Evolutionary conservation across 2,329 filamentous ascomycete genomes (phyloP).

Genomic region (Onygena corvina): DNA sequence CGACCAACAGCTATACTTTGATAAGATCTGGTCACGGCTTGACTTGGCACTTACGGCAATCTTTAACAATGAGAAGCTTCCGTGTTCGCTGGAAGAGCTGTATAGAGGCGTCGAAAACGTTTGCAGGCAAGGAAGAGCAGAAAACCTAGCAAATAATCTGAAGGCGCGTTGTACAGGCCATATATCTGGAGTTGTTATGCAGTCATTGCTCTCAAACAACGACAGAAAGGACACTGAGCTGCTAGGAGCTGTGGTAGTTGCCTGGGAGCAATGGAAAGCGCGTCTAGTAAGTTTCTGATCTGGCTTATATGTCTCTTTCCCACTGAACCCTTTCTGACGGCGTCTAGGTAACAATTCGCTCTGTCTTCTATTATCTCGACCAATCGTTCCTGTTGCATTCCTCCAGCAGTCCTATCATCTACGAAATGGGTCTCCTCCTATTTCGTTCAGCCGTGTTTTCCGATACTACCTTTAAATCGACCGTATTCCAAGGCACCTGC

Average conservation of each 20-base stretch:
- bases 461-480: constrained; percentile 40
- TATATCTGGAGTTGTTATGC: constrained; percentile 44
- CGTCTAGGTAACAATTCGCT: constrained; percentile 58
- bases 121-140: constrained; percentile 64
- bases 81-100: constrained; percentile 71
- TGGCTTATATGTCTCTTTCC: not conserved
- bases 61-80: constrained; percentile 52
- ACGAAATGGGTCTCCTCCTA: constrained; percentile 64
- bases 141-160: constrained; percentile 55
- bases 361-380: constrained; percentile 89
- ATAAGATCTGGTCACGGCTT: constrained; percentile 61
- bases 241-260: constrained; percentile 46
- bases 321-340: constrained; percentile 5
- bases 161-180: constrained; percentile 55
- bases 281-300: constrained; percentile 51
- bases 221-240: constrained; percentile 49
- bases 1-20: constrained; percentile 65
- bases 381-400: constrained; percentile 72
- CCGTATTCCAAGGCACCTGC: constrained; percentile 58
- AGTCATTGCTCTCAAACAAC: constrained; percentile 46
- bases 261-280: constrained; percentile 67
- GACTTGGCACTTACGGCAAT: constrained; percentile 60
- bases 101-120: constrained; percentile 87
- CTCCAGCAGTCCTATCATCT: constrained; percentile 57
- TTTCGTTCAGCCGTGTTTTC: constrained; percentile 56